phyloP scores from a whole-genome alignment of 495 filamentous ascomycete species.

The Xylaria palmicola region DNA sequence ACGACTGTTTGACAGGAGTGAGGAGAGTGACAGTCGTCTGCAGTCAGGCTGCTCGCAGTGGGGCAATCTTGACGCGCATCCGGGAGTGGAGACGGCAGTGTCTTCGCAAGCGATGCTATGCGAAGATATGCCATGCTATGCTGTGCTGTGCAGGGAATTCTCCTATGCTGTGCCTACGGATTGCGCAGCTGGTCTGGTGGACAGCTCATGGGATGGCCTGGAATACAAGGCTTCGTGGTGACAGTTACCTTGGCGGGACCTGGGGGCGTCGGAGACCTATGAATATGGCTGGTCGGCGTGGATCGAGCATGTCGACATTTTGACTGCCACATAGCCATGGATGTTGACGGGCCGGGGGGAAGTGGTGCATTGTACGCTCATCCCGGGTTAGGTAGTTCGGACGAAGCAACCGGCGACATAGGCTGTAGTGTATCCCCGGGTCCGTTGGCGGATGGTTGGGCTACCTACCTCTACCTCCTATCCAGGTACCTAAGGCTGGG shows the following conservation, averaged over 20 bases:
- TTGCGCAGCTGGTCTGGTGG: background rate
- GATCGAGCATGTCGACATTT: no score
- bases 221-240: background rate
- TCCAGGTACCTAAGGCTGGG: no score
- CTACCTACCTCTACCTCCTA: no score
- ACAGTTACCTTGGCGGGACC: background rate
- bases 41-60: slow-evolving; percentile 16
- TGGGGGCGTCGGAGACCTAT: background rate
- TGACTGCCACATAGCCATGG: no score
- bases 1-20: slow-evolving; percentile 13
- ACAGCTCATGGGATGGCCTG: background rate
- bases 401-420: no score
- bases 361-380: no score
- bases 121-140: background rate
- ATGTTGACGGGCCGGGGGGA: no score
- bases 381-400: no score
- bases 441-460: no score
- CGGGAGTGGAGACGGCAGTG: background rate
- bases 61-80: slow-evolving; percentile 9
- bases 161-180: background rate
- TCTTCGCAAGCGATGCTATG: background rate
- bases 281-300: background rate
- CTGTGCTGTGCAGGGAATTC: background rate
- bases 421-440: no score
- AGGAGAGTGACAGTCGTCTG: slow-evolving; percentile 1